phyloP scores from a whole-genome alignment of 2,329 filamentous ascomycete genomes.

The Pyricularia pennisetigena region DNA sequence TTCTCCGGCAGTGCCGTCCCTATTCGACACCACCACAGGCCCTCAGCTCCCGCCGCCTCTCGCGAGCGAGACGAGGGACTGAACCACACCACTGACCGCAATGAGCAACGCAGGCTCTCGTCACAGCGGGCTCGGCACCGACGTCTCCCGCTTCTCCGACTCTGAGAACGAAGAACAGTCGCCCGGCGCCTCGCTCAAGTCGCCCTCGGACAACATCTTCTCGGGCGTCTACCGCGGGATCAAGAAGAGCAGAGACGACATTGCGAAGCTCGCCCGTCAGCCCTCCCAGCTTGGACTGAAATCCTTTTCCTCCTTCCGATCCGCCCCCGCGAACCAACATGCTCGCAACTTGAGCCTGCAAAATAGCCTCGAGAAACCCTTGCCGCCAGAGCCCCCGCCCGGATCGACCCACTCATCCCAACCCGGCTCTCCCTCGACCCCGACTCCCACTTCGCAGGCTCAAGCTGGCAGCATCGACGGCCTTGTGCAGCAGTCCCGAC shows the following conservation, averaged over 20 bases:
- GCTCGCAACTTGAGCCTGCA: slow-evolving; percentile 43
- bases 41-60: slow-evolving; percentile 8
- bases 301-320: slow-evolving; percentile 16
- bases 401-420: slow-evolving; percentile 8
- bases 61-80: slow-evolving; percentile 6
- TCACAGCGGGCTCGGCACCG: slow-evolving; percentile 17
- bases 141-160: slow-evolving; percentile 31
- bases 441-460: slow-evolving; percentile 14
- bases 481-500: slow-evolving; percentile 23
- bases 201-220: slow-evolving; percentile 33
- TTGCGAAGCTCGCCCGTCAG: slow-evolving; percentile 30
- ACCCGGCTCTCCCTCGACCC: slow-evolving; percentile 22
- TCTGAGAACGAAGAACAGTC: slow-evolving; percentile 31
- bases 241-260: slow-evolving; percentile 34
- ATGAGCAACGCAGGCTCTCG: slow-evolving; percentile 17
- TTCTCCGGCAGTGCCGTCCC: neutral
- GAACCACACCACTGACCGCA: slow-evolving; percentile 20
- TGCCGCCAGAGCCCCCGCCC: slow-evolving; percentile 38
- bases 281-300: slow-evolving; percentile 31
- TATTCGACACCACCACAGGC: neutral
- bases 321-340: slow-evolving; percentile 26
- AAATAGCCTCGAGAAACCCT: slow-evolving; percentile 46
- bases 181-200: slow-evolving; percentile 22
- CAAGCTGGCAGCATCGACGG: slow-evolving; percentile 17
- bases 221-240: slow-evolving; percentile 42